Evolutionary conservation across 2,329 filamentous ascomycete genomes (phyloP), one percentile per base, ranked within the genome.

Genomic region (Sphaerulina populicola): DNA sequence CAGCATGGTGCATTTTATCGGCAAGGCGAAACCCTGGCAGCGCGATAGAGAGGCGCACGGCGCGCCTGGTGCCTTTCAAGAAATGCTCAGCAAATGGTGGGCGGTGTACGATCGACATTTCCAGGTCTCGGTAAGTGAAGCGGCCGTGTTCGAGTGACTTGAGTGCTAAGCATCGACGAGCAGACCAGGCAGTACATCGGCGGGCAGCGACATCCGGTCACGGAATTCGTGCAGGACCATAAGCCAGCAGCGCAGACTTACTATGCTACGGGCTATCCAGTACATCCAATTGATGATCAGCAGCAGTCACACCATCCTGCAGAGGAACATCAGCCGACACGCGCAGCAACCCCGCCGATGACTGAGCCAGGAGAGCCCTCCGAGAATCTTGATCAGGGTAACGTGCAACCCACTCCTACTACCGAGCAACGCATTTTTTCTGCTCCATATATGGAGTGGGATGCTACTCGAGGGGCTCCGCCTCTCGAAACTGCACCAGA

Each of bases 1-100:
- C 63, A 90, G 79, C 65, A 79, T 94, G 74, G 84, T 94, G 23
- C 93, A 98, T 71, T 98, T 96, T 69, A 97, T 98, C 63, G 93
- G 93, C 38, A 72, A 82, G 52, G 78, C 87, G 50, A 98, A 98
- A 72, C 93, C 93, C 0, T 98, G 93, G 93, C 65, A 64, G 12
- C 64, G 68, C 38, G 60, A 58, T 1, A 55, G 60, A 44, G 47
- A 47, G 6, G 72, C 75, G 7, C 72, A 74, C 47, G 72, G 72
- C 43, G 79, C 78, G 30, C 71, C 72, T 42, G 77, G 77, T 2
- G 82, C 85, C 0, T 94, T 90, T 66, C 83, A 87, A 64, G 86
- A 96, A 70, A 83, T 97, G 73, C 72, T 89, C 38, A 84, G 82
- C 53, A 80, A 82, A 64, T 98, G 93, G 93, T 98, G 91, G 91